Conservation (phyloP, 305 asterid species). For the Solanum hybrid region DNA sequence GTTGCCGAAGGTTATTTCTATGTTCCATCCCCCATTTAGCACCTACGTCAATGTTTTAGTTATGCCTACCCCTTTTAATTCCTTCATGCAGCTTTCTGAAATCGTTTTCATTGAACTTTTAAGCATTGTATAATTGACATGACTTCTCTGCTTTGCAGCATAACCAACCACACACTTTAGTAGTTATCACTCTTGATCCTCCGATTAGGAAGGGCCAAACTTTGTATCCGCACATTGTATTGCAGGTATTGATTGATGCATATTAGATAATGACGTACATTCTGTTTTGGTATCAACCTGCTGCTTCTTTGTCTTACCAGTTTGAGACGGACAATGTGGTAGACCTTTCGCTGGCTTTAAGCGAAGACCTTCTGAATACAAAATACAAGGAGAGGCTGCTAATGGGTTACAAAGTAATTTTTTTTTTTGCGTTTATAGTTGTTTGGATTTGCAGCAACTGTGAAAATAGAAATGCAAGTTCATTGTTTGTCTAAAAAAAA, state of each 20-base stretch:
- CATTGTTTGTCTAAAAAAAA: not conserved
- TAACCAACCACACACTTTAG: conserved; percentile 91
- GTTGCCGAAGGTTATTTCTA: conserved; percentile 71
- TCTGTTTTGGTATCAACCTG: not conserved
- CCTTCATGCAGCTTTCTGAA: not conserved
- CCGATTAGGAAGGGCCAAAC: conserved; percentile 99
- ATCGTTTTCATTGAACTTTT: not conserved
- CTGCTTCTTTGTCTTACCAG: conserved; percentile 25
- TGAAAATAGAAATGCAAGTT: not conserved
- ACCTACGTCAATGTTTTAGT: not conserved
- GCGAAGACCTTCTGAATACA: conserved; percentile 63
- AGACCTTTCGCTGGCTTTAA: conserved; percentile 59
- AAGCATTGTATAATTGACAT: not conserved
- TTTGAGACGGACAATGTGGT: conserved; percentile 78
- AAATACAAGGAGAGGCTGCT: conserved; percentile 80
- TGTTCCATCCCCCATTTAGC: not conserved
- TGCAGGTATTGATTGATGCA: conserved; percentile 57
- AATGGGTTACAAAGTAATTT: conserved; percentile 50
- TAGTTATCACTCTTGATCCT: conserved; percentile 90
- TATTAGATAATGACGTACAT: not conserved
- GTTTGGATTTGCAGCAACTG: not conserved
- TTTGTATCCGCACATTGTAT: conserved; percentile 87
- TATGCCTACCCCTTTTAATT: not conserved
- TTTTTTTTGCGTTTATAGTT: not conserved
- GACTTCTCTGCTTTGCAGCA: conserved; percentile 44